Base-by-base conservation (phyloP, 1,139 yeast genomes). In the Taiozyma sp. region DNA sequence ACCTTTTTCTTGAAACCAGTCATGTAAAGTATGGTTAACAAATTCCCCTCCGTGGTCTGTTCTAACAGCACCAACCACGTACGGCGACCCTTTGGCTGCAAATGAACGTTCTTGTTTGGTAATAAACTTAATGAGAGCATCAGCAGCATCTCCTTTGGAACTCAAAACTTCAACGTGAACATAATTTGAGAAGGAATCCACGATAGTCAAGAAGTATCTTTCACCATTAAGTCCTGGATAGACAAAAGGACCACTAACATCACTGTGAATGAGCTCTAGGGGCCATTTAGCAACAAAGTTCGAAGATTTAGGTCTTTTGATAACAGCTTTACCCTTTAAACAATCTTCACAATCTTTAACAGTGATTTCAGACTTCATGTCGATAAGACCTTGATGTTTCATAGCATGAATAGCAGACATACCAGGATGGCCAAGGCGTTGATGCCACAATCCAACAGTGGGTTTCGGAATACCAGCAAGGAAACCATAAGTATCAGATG, bases 41-140 rank as follows among this genome's bases (percentile, higher is more conserved):
- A 45, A 38, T 24, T 45, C 47, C 4, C 47, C 47, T 22, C 47
- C 47, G 16, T 45, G 32, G 23, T 45, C 47, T 34, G 22, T 32
- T 9, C 36, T 8, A 7, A 32, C 36, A 9, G 36, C 36, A 32
- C 36, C 36, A 32, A 32, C 36, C 10, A 32, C 36, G 12, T 32
- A 12, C 14, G 14, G 7, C 14, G 7, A 32, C 14, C 36, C 36
- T 14, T 32, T 8, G 7, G 36, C 36, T 9, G 38, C 19, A 34
- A 34, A 12, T 4, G 38, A 34, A 8, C 38, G n/a, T 34, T 34
- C 38, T 34, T 10, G 19, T n/a, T 34, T 34, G 4, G 16, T 14
- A 34, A 34, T 24, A 24, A 24, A 24, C 5, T 7, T 24, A 24
- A 24, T 24, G 27, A 24, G 27, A 24, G 8, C 27, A 34, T 34